These are phyloP conservation scores for Rhynchosporium secalis DNA, from an alignment of 2,329 filamentous ascomycete genomes.

Conservation along the genomic window DNA sequence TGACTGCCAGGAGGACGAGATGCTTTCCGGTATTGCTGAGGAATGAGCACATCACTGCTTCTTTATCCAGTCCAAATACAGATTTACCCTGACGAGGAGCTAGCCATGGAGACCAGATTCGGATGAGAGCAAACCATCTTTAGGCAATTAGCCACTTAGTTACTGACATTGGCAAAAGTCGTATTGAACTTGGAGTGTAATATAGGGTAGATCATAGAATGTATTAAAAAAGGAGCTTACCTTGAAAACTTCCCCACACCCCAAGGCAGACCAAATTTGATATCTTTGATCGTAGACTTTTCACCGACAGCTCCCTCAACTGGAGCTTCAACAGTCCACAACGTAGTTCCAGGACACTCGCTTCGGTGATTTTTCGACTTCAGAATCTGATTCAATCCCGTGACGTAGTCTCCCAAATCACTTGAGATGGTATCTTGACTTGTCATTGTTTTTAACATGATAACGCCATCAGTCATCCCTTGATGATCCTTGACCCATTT, in stretches of 20 bases:
- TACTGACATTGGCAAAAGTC: neutral
- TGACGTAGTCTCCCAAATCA: constrained; percentile 51
- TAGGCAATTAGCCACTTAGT: constrained; percentile 19
- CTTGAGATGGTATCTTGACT: constrained; percentile 31
- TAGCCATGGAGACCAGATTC: constrained; percentile 81
- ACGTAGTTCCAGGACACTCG: constrained; percentile 65
- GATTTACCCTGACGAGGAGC: constrained; percentile 79
- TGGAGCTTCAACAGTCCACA: constrained; percentile 66
- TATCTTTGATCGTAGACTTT: constrained; percentile 53
- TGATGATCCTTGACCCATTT: constrained; percentile 69
- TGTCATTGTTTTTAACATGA: constrained; percentile 52
- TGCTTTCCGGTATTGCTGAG: constrained; percentile 69
- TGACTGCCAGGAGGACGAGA: constrained; percentile 76
- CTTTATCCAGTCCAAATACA: constrained; percentile 69
- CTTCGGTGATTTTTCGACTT: constrained; percentile 55
- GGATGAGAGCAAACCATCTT: constrained; percentile 80
- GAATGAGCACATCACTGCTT: constrained; percentile 78
- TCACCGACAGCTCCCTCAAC: constrained; percentile 57
- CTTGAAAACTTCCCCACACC: constrained; percentile 38
- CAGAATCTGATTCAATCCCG: constrained; percentile 57
- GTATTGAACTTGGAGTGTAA: neutral
- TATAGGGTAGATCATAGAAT: neutral
- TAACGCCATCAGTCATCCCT: constrained; percentile 60
- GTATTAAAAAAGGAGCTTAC: constrained; percentile 24
- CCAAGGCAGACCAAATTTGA: constrained; percentile 40